Evolutionary conservation across 1,284 basidiomycete species (phyloP).

Genomic region (Anthracocystis setariae): DNA sequence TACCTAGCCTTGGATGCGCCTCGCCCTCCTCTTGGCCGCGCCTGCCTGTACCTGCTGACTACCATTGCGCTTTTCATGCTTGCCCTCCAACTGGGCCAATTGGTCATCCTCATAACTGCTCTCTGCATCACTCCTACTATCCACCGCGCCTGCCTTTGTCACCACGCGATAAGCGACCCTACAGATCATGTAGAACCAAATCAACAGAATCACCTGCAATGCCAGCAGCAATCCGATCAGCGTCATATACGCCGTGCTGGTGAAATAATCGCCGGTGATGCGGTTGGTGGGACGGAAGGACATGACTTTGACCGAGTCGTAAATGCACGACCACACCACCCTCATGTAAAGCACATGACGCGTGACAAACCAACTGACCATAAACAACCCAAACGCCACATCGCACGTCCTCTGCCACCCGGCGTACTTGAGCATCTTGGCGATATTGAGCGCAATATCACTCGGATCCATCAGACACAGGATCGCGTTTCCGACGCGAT

Average conservation of each 20-base stretch:
- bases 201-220: conserved; percentile 76
- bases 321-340: conserved; percentile 54
- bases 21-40: not conserved
- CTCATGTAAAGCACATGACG: conserved; percentile 60
- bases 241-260: conserved; percentile 10
- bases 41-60: not conserved
- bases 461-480: conserved; percentile 92
- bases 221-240: conserved; percentile 49
- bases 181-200: conserved; percentile 88
- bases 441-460: conserved; percentile 85
- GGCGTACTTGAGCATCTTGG: conserved; percentile 93
- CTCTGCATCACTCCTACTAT: conserved; percentile 69
- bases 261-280: conserved; percentile 29
- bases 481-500: conserved; percentile 85
- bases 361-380: conserved; percentile 63
- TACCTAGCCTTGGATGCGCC: too few species aligned
- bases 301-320: conserved; percentile 32
- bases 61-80: not conserved
- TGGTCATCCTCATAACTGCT: conserved; percentile 45
- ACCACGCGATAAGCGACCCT: conserved; percentile 83
- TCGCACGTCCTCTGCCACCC: conserved; percentile 78
- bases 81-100: conserved; percentile 2
- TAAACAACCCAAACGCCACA: conserved; percentile 77
- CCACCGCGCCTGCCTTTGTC: conserved; percentile 81
- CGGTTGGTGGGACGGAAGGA: conserved; percentile 19